A percentile compares a stretch with the other conserved stretches of the same genome.
Conservation (phyloP, 1,284 basidiomycete species). For the Leccinum insolens region DNA sequence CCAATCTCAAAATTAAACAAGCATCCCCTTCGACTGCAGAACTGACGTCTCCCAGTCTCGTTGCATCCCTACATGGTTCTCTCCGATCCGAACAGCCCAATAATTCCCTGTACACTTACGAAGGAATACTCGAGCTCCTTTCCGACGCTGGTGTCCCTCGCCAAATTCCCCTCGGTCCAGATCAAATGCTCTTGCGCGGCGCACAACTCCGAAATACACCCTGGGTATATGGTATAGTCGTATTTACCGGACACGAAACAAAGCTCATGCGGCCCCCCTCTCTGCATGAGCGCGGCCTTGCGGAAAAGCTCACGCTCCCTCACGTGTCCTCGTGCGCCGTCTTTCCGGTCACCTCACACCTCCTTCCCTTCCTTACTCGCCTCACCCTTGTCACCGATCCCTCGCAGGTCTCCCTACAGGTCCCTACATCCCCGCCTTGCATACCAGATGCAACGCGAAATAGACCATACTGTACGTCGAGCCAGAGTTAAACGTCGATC, state of each 20-base stretch:
- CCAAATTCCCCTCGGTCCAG: conserved; percentile 90
- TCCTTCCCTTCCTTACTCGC: too few relatives aligned
- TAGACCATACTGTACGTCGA: too few relatives aligned
- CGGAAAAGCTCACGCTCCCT: too few relatives aligned
- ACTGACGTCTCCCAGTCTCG: conserved; percentile 65
- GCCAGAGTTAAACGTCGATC: too few relatives aligned
- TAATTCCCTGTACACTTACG: conserved; percentile 96
- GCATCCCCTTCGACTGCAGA: conserved; percentile 81
- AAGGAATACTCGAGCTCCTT: conserved; percentile 78
- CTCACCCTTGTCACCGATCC: too few relatives aligned
- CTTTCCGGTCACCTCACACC: too few relatives aligned
- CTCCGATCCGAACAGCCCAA: conserved; percentile 96
- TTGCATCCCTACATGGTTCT: conserved; percentile 78
- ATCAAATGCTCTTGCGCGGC: conserved; percentile 92
- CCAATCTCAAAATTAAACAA: conserved; percentile 99
- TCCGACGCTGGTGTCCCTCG: conserved; percentile 63
- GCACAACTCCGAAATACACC: conserved; percentile 96
- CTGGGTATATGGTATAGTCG: conserved; percentile 94
- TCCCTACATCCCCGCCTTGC: too few relatives aligned
- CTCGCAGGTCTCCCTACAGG: too few relatives aligned
- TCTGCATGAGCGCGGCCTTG: too few relatives aligned
- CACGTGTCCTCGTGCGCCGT: too few relatives aligned
- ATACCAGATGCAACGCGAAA: too few relatives aligned
- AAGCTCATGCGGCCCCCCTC: conserved; percentile 80
- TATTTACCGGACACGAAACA: conserved; percentile 98